Base-by-base conservation (phyloP, 352 stramenopile genomes). In the Blastocystis sp. region DNA sequence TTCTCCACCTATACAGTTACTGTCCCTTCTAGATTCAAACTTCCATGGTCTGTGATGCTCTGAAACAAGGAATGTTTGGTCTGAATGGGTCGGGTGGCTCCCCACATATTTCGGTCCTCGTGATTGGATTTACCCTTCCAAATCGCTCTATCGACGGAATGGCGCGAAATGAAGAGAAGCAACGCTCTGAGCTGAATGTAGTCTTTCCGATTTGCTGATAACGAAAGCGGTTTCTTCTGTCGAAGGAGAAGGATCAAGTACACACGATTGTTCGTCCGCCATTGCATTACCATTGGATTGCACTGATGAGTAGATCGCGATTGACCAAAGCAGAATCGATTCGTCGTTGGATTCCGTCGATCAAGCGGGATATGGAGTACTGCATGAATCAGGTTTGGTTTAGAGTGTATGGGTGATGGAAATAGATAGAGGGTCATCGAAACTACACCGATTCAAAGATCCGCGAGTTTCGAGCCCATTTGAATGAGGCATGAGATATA, bases 141-240 rank as follows among this genome's bases (percentile, higher is more conserved):
- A 57, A 17, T 57, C 48, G 48, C 48, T 7, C 6, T 65, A 28
- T 59, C 24, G 3, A 34, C 34, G 21, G 21, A 28, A 84, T 84
- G 74, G 74, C 74, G 45, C 59, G 74, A 84, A 84, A 84, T 64
- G n/a, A 84, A 28, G 74, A 84, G 57, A 84, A 84, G 40, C 74
- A 84, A 24, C 65, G 65, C 48, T 45, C 45, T 69, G 74, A 84
- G n/a, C 69, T 84, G 48, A 84, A 84, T 84, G 74, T 84, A 28
- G 28, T 1, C 7, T 2, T 24, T 21, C 17, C 2, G 34, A 14
- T 17, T 40, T 7, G 10, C 24, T 1, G 11, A 38, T n/a, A 34
- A 40, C 0, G 10, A 34, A 69, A 84, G 74, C 68, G 74, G 66
- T 84, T 84, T 70, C 54, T 84, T 42, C 45, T 84, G 34, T 54